Evolutionary conservation across 192 early-diverging fungal species (phyloP), one percentile per base, ranked within the genome.

Genomic region (Linnemannia exigua): DNA sequence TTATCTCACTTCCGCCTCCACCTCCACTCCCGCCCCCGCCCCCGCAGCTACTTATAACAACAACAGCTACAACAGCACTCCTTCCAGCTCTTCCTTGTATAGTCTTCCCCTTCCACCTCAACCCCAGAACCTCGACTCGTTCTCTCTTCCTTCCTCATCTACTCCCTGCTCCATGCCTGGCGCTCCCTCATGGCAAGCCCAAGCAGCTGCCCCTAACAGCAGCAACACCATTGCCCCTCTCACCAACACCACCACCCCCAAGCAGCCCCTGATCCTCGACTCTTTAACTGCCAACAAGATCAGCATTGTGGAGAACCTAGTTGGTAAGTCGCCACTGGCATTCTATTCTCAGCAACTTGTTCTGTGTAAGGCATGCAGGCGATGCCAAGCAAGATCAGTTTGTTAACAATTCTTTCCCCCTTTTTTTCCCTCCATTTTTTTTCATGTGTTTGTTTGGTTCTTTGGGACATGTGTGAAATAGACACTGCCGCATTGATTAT

Each of bases 401-500:
- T 63, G 58, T 22, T 63, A 33, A 63, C 58, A 63, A 31, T 25
- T 4, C 35, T 61, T 74, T 61, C 0, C 12, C 16, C 66, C 28
- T 35, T 75, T 33, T 48, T 1, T 44, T 73, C 46, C 61, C 58
- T 72, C 38, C 33, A 37, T 25, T 17, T 37, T 50, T 74, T 38
- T 50, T 25, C 47, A 20, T 66, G 31, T 36, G 28, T 31, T n/a
- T 47, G 28, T 44, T 66, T 44, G 51, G 36, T 46, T 22, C 12
- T 35, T 58, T 74, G 47, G 44, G 3, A 35, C 44, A 38, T 72
- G 48, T 74, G 31, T 63, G 68, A 47, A 75, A 17, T 74, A 92
- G 91, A 90, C 71, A 95, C 93, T 14, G 87, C 93, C 33, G 92
- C 93, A 28, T 79, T 89, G 71, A 91, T 94, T 74, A 93, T 95